Base-by-base conservation (phyloP, 2,329 filamentous ascomycete genomes). In the Trichoderma polysporum region DNA sequence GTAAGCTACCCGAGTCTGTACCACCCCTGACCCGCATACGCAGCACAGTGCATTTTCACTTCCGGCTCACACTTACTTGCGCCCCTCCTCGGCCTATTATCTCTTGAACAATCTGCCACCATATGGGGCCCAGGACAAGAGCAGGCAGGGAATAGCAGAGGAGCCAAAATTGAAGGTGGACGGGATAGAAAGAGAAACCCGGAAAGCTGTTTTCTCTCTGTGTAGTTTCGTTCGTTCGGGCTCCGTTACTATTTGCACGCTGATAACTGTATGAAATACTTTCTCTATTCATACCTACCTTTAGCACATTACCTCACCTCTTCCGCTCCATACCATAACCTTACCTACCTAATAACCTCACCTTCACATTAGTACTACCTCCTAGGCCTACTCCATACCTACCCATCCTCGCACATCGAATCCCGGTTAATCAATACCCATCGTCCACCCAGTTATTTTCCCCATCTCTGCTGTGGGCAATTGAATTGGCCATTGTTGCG, bases 31-130 rank as follows among this genome's bases (percentile, higher is more conserved):
- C 53, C 50, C 47, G 50, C 47, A 47, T 12, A 45, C 41, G 4
- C 25, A 35, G 61, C 37, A 65, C 62, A 65, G 62, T 65, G 62
- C 53, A 29, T 37, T 31, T 58, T 29, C 17, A 47, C 62, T n/a
- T 17, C 29, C 22, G 47, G 39, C 63, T 45, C 63, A 22, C 63
- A 59, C 63, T 19, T 47, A 4, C 29, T 33, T 15, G 63, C 54
- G 53, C 63, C 56, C 63, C 63, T 60, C 63, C 12, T 60, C 54
- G 45, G 47, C 54, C 63, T 50, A 52, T 50, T 54, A 64, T 64
- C 59, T 62, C 35, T 53, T 57, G 45, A 53, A 66, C 63, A 66
- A 66, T 66, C 63, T 66, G 45, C 63, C 54, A 66, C 54, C 41
- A 33, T 41, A 66, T 58, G 63, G 63, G 63, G 63, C 63, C 59